Conservation (phyloP, 331 rosid species). For the Erythrophleum ivorense region DNA sequence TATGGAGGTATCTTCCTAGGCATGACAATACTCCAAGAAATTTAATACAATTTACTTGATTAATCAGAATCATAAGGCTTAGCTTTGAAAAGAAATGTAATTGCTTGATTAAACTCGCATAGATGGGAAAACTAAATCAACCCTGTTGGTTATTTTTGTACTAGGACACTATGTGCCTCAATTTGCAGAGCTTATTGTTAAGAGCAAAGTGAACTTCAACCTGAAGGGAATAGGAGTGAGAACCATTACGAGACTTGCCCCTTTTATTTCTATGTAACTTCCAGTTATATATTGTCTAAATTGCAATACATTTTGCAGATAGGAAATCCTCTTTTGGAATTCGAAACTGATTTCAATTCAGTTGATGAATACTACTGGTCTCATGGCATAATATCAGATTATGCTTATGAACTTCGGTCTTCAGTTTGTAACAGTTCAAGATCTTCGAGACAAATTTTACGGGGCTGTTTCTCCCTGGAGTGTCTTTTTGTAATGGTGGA, state of each 20-base stretch:
- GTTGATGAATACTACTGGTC: slow-evolving; percentile 27
- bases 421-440: slow-evolving; percentile 25
- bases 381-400: slow-evolving; percentile 35
- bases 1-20: slow-evolving; percentile 15
- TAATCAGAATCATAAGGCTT: background rate
- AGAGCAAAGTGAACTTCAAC: slow-evolving; percentile 9
- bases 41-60: too few relatives aligned
- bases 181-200: slow-evolving; percentile 17
- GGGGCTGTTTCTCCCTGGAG: background rate
- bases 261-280: background rate
- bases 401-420: background rate
- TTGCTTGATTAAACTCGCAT: too few relatives aligned
- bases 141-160: background rate
- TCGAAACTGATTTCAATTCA: slow-evolving; percentile 4
- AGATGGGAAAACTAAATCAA: too few relatives aligned
- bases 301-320: slow-evolving; percentile 3
- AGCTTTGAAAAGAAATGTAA: too few relatives aligned
- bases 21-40: too few relatives aligned
- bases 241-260: background rate
- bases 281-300: background rate
- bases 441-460: background rate
- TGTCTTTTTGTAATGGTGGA: background rate
- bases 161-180: slow-evolving; percentile 20
- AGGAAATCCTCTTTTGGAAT: slow-evolving; percentile 35
- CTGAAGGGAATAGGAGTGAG: slow-evolving; percentile 13